Percentiles rank a stretch among this genome's conserved stretches.
Evolutionary conservation across 2,329 filamentous ascomycete species (phyloP).

Genomic region (Phialophora tarda): DNA sequence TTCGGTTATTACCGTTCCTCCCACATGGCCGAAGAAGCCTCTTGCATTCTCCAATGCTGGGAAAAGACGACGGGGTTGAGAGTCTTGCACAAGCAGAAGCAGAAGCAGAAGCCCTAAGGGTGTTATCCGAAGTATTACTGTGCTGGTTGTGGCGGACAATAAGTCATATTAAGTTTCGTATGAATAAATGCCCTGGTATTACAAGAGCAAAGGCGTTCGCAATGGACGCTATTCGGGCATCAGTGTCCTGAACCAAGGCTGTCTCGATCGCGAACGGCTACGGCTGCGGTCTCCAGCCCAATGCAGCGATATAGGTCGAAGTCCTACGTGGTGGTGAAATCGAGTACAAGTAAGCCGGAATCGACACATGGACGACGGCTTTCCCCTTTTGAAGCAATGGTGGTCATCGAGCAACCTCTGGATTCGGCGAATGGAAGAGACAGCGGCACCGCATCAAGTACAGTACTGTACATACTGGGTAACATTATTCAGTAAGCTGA

Average conservation of each 20-base stretch:
- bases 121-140: not conserved
- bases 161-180: not conserved
- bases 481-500: not conserved
- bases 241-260: not conserved
- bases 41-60: no score
- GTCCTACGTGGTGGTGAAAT: not conserved
- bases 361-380: not conserved
- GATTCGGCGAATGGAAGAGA: not conserved
- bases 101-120: not conserved
- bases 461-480: no score
- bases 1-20: no score
- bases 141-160: not conserved
- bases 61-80: not conserved
- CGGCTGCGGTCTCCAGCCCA: not conserved
- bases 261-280: no score
- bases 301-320: not conserved
- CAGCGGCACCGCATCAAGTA: no score
- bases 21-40: no score
- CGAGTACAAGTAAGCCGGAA: not conserved
- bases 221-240: not conserved
- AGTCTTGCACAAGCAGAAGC: not conserved
- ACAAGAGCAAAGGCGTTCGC: not conserved
- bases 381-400: not conserved
- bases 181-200: not conserved
- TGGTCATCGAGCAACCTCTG: not conserved